A percentile compares a stretch with the other conserved stretches of the same genome.
phyloP scores from a whole-genome alignment of 2,329 filamentous ascomycete species.

The Neofusicoccum ribis region DNA sequence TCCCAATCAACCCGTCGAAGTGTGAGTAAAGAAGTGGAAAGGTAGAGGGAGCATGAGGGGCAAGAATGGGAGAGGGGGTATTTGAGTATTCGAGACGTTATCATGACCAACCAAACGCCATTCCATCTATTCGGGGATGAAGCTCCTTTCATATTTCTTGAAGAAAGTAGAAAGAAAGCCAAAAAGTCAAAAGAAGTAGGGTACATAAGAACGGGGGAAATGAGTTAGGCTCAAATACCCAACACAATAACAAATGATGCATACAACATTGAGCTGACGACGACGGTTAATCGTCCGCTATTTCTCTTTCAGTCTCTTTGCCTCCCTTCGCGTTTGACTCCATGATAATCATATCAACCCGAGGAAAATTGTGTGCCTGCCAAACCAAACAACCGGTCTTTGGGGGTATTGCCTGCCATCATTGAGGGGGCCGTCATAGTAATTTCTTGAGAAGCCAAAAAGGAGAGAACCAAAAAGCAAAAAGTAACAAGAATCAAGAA shows the following conservation, averaged over 20 bases:
- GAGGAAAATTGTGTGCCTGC: slow-evolving; percentile 10
- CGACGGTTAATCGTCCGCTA: not conserved
- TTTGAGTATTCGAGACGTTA: slow-evolving; percentile 5
- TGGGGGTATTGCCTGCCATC: slow-evolving; percentile 14
- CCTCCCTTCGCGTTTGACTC: not conserved
- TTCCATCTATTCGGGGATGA: slow-evolving; percentile 7
- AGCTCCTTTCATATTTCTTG: not conserved
- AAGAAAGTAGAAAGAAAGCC: not conserved
- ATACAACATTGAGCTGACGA: slow-evolving; percentile 1
- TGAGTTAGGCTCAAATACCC: not conserved
- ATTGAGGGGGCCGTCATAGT: slow-evolving; percentile 11
- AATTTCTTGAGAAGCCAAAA: not conserved
- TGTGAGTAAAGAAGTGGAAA: too few relatives aligned
- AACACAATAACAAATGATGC: not conserved
- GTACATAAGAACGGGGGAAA: not conserved
- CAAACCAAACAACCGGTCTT: slow-evolving; percentile 14
- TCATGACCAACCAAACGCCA: not conserved
- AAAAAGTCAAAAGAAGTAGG: not conserved
- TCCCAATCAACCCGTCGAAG: not conserved
- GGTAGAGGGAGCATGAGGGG: not conserved
- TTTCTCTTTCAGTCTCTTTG: not conserved
- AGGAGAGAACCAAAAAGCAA: not conserved
- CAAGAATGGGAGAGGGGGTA: not conserved
- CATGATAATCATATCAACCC: slow-evolving; percentile 2
- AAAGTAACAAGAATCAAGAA: not conserved